Base-by-base conservation (phyloP, 805 yeast genomes). In the Sugiyamaella marilandica region DNA sequence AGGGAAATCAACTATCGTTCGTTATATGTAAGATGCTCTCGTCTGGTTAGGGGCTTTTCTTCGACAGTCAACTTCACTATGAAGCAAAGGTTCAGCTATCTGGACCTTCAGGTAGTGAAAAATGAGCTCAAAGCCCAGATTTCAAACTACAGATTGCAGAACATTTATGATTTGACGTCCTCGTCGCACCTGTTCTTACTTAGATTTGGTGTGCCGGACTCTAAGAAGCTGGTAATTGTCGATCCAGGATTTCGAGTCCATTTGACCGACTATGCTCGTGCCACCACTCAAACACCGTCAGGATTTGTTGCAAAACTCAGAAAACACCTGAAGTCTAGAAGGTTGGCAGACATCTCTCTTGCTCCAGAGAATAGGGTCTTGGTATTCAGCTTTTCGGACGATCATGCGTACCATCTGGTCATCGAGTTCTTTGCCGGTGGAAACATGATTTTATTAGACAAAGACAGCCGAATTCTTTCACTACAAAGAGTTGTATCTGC, bases 351-450 rank as follows among this genome's bases (percentile, higher is more conserved):
- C 35, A 71, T 92, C 43, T 80, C 77, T 58, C 95, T 90, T 59
- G 79, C 92, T 3, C 84, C 82, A 0, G 79, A 82, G 62, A 97
- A 90, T 65, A 77, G 98, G 67, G 81, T 88, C n/a, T 73, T 88
- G 43, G 95, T 90, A 0, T 68, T 92, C 44, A 82, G 87, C 55
- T 92, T 92, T 69, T 82, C 91, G 44, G 96, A 88, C 62, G 96
- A 96, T 1, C 62, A 80, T 49, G 82, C 71, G 63, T 70, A 64
- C 59, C 84, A 86, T 60, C 71, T 92, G 58, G 96, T 88, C 0
- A 69, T 92, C 50, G 99, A 92, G 68, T 92, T 92, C 63, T 92
- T 91, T 72, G 87, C 97, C 65, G 97, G 97, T 2, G 99, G 99
- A 26, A 92, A 92, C 65, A 80, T 92, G 51, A 72, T 92, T 16